Percentiles rank a stretch among this genome's conserved stretches.
Evolutionary conservation across 441 rosid genomes (phyloP).

Genomic region (Capsella rubella): DNA sequence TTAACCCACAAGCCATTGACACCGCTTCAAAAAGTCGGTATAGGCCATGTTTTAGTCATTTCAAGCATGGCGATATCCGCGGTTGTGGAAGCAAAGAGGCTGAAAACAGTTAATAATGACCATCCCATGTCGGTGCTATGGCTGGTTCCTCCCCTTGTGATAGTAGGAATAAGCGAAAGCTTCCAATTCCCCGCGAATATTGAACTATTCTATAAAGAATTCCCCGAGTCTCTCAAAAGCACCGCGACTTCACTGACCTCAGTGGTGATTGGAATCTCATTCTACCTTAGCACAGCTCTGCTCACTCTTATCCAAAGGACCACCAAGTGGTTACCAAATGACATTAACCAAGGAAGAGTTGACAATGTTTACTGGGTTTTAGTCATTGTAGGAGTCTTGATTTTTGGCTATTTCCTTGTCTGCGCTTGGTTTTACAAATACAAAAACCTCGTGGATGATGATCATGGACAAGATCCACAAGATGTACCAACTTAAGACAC

Average conservation of each 20-base stretch:
- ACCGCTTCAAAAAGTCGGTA: constrained; percentile 47
- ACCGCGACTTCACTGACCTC: constrained; percentile 50
- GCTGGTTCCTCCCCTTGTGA: constrained; percentile 51
- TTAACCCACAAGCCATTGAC: constrained; percentile 37
- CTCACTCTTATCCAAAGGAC: constrained; percentile 37
- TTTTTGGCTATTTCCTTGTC: constrained; percentile 26
- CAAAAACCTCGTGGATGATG: constrained; percentile 4
- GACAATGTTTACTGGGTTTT: constrained; percentile 54
- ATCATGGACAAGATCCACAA: constrained; percentile 9
- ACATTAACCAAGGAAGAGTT: constrained; percentile 53
- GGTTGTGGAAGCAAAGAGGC: constrained; percentile 52
- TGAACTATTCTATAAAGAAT: constrained; percentile 49
- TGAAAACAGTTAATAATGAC: constrained; percentile 32
- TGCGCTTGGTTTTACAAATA: constrained; percentile 39
- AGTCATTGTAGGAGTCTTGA: constrained; percentile 31
- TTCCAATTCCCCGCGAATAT: constrained; percentile 48
- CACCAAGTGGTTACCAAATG: constrained; percentile 52
- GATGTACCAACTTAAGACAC: constrained; percentile 9
- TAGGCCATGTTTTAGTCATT: constrained; percentile 51
- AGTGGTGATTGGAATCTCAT: constrained; percentile 42
- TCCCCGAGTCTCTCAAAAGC: constrained; percentile 47
- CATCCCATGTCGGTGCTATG: constrained; percentile 44
- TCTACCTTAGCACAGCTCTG: constrained; percentile 47
- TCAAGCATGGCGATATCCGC: constrained; percentile 50
- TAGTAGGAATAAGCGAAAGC: constrained; percentile 53